phyloP scores from a whole-genome alignment of 805 yeast genomes.

The Citeromyces matritensis region DNA sequence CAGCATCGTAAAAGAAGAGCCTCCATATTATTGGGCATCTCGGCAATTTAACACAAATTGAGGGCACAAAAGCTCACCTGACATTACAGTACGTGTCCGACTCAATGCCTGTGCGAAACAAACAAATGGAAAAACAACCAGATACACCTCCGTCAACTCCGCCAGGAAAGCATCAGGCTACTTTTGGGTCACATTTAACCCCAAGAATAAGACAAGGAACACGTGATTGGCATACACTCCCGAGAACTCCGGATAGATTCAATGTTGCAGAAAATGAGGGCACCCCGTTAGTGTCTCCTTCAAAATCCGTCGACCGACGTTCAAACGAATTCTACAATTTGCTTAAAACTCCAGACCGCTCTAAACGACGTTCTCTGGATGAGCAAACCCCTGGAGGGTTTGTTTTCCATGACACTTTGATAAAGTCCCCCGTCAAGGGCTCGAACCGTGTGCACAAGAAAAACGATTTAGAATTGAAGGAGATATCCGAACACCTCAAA shows the following conservation, averaged over 20 bases:
- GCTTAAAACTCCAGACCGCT: constrained; percentile 17
- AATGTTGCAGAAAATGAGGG: constrained; percentile 11
- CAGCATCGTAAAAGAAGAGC: too few relatives aligned
- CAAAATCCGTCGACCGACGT: constrained; percentile 13
- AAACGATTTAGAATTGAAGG: constrained; percentile 16
- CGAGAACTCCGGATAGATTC: constrained; percentile 15
- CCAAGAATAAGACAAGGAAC: too few relatives aligned
- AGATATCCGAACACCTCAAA: constrained; percentile 18
- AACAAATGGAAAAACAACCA: too few relatives aligned
- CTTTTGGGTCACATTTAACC: too few relatives aligned
- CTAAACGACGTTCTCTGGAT: constrained; percentile 1
- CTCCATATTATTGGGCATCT: too few relatives aligned
- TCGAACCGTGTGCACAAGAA: constrained; percentile 13
- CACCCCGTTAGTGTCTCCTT: constrained; percentile 18
- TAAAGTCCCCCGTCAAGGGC: constrained; percentile 10
- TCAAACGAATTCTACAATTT: constrained; percentile 18
- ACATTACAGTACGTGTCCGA: too few relatives aligned
- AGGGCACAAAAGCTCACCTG: too few relatives aligned
- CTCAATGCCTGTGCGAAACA: too few relatives aligned
- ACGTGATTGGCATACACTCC: constrained; percentile 3
- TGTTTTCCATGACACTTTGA: constrained; percentile 11
- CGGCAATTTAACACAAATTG: too few relatives aligned
- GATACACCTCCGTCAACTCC: too few relatives aligned
- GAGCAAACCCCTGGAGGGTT: constrained; percentile 6
- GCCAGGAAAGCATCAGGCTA: too few relatives aligned